Conservation (phyloP, 2,329 filamentous ascomycete genomes). For the Bimuria novae-zelandiae region DNA sequence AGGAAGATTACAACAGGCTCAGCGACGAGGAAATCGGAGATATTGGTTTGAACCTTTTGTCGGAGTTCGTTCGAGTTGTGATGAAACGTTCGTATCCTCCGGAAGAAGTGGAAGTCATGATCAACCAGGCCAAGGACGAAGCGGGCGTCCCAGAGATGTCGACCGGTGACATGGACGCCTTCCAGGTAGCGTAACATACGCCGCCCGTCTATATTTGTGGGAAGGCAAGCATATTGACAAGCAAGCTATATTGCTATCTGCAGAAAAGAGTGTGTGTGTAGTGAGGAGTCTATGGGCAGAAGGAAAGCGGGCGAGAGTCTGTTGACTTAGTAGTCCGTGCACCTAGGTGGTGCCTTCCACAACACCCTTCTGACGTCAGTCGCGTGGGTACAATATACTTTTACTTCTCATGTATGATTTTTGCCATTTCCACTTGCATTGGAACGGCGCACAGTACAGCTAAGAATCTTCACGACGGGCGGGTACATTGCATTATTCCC, state of each 20-base stretch:
- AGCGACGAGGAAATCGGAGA: conserved; percentile 29
- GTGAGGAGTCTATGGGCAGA: too few relatives aligned
- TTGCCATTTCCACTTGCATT: background rate
- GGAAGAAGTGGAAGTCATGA: conserved; percentile 34
- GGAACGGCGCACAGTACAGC: background rate
- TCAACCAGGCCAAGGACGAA: conserved; percentile 30
- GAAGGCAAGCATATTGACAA: too few relatives aligned
- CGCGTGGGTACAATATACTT: too few relatives aligned
- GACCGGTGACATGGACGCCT: conserved; percentile 40
- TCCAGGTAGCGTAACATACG: conserved; percentile 22
- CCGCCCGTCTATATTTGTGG: too few relatives aligned
- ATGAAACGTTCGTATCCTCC: conserved; percentile 29
- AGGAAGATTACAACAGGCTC: conserved; percentile 18
- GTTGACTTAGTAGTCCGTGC: too few relatives aligned
- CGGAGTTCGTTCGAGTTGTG: conserved; percentile 38
- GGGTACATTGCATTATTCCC: background rate
- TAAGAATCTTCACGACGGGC: background rate
- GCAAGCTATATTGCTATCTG: too few relatives aligned
- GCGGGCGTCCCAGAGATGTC: conserved; percentile 30
- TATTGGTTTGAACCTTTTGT: conserved; percentile 32
- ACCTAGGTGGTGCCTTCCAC: too few relatives aligned
- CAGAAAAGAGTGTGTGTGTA: too few relatives aligned
- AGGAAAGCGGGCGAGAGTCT: too few relatives aligned
- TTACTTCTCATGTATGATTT: too few relatives aligned
- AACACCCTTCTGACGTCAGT: too few relatives aligned